These are phyloP conservation scores for Buddleja alternifolia DNA, from an alignment of 257 asterid genomes.

Conservation along the genomic window DNA sequence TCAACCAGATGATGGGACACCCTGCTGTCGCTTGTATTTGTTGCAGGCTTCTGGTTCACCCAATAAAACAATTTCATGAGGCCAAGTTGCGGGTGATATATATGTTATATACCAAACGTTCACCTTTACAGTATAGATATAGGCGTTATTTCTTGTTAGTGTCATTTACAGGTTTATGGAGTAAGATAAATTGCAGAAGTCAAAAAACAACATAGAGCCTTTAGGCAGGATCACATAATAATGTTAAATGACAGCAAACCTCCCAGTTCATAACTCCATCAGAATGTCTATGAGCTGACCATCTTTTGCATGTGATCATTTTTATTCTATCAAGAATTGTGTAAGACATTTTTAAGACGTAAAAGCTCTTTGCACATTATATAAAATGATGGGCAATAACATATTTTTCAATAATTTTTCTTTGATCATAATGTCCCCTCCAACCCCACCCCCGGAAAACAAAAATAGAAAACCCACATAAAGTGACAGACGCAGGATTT, in stretches of 20 bases:
- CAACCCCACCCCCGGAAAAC: too few species aligned
- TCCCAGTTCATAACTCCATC: constrained; percentile 26
- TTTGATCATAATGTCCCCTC: background rate
- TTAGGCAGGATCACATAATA: constrained; percentile 16
- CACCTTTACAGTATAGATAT: constrained; percentile 29
- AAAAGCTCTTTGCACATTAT: constrained; percentile 7
- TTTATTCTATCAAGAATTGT: constrained; percentile 17
- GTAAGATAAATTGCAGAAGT: constrained; percentile 26
- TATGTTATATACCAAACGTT: constrained; percentile 27
- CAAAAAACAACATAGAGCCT: constrained; percentile 11
- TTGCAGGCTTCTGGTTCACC: constrained; percentile 88
- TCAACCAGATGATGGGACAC: constrained; percentile 92
- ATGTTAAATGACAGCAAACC: constrained; percentile 17
- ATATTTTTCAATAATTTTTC: constrained; percentile 1
- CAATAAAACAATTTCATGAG: constrained; percentile 41
- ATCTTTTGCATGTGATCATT: constrained; percentile 3
- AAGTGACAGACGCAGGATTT: too few species aligned
- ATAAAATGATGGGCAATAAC: background rate
- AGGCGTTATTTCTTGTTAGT: constrained; percentile 36
- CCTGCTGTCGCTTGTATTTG: constrained; percentile 86
- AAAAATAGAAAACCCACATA: background rate
- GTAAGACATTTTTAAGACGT: background rate
- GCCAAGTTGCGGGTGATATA: constrained; percentile 23
- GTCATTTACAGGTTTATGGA: constrained; percentile 24
- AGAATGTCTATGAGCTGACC: constrained; percentile 24